phyloP scores from a whole-genome alignment of 495 filamentous ascomycete species.

The Neurospora sp. region DNA sequence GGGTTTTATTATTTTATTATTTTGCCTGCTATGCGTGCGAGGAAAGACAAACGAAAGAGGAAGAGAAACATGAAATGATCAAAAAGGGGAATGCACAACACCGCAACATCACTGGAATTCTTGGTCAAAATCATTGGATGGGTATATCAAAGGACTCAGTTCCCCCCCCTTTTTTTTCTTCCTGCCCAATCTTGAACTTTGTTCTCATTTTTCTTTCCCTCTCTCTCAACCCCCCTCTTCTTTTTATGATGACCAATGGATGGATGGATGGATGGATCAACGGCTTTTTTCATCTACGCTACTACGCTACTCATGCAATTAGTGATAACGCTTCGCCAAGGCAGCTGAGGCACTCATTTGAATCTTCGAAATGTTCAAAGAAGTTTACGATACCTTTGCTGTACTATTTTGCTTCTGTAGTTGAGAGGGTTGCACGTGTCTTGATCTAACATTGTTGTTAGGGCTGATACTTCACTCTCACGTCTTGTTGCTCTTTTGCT shows the following conservation, averaged over 20 bases:
- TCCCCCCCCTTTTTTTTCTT: neutral
- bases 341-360: neutral
- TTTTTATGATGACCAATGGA: neutral
- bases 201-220: neutral
- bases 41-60: neutral
- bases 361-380: neutral
- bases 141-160: neutral
- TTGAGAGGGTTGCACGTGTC: neutral
- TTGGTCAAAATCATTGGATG: neutral
- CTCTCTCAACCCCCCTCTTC: neutral
- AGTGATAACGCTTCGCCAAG: neutral
- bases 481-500: neutral
- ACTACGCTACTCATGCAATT: slow-evolving; percentile 6
- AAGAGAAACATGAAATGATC: neutral
- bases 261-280: neutral
- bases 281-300: neutral
- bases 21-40: neutral
- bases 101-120: neutral
- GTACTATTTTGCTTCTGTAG: neutral
- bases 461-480: too few species aligned
- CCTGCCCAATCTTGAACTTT: neutral
- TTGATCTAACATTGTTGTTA: neutral
- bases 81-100: neutral
- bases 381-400: neutral
- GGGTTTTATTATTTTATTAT: neutral